These are phyloP conservation scores for Dryas alaskensis DNA, from an alignment of 306 rosid species.

Conservation along the genomic window DNA sequence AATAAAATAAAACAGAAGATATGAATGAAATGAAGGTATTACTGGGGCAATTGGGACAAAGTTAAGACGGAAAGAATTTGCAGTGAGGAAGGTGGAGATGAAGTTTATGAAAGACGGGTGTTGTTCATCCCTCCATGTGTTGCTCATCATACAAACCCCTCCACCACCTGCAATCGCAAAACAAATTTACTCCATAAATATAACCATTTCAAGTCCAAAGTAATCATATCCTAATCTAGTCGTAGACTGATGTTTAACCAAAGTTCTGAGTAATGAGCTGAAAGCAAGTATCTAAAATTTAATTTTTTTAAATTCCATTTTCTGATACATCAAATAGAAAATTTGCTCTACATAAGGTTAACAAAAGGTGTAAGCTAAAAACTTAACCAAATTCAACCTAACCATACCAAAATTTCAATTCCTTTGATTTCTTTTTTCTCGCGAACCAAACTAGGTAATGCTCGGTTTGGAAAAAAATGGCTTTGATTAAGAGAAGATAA, in stretches of 20 bases:
- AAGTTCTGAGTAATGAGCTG: background rate
- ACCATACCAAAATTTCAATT: background rate
- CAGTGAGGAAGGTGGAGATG: conserved; percentile 62
- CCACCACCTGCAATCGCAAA: conserved; percentile 35
- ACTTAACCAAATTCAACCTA: background rate
- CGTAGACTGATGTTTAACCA: background rate
- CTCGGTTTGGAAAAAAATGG: background rate
- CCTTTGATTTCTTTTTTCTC: background rate
- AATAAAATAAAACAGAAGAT: background rate
- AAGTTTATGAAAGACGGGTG: conserved; percentile 66
- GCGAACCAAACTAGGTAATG: background rate
- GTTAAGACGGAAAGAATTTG: conserved; percentile 71
- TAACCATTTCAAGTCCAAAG: background rate
- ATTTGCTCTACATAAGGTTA: background rate
- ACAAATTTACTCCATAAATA: background rate
- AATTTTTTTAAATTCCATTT: background rate
- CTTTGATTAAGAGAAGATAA: background rate
- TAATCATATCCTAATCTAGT: background rate
- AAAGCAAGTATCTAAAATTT: no score
- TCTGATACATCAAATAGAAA: background rate
- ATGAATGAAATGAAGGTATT: conserved; percentile 5
- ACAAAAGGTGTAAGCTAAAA: background rate
- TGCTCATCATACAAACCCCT: conserved; percentile 89
- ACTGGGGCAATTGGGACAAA: conserved; percentile 71
- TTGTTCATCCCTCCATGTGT: conserved; percentile 71